phyloP scores from a whole-genome alignment of 78 protist genomes.

The Dictyostelium citrinum region DNA sequence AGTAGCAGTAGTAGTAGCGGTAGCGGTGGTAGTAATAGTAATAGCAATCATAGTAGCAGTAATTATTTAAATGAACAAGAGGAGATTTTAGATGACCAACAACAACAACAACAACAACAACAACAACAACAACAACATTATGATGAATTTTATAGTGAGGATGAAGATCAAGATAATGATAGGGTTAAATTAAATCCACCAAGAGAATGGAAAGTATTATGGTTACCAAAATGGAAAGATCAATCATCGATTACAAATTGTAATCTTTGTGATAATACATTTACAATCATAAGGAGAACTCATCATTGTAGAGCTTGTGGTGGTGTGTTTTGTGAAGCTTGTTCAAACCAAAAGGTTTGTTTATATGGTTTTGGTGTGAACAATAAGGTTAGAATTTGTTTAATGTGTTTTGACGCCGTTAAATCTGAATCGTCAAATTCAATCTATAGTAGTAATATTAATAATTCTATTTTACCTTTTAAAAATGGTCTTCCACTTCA shows the following conservation, averaged over 20 bases:
- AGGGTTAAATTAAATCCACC: background rate
- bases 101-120: background rate
- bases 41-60: background rate
- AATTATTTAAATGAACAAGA: background rate
- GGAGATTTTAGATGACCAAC: background rate
- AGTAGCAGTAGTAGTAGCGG: background rate
- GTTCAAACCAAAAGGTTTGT: slow-evolving; percentile 11
- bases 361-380: slow-evolving; percentile 12
- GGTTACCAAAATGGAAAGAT: slow-evolving; percentile 74
- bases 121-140: background rate
- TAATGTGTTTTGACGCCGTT: slow-evolving; percentile 27
- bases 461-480: background rate
- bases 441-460: background rate
- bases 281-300: slow-evolving; percentile 42
- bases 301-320: slow-evolving; percentile 74
- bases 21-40: background rate
- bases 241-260: slow-evolving; percentile 7
- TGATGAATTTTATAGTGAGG: background rate
- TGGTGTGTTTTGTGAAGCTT: slow-evolving; percentile 67
- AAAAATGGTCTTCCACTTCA: background rate
- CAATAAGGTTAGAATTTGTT: slow-evolving; percentile 47
- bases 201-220: slow-evolving; percentile 22
- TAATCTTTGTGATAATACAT: slow-evolving; percentile 29
- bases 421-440: slow-evolving; percentile 1
- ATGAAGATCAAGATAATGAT: background rate